Base-by-base conservation (phyloP, 177 flowering plant genomes). In the Vitis hybrid region DNA sequence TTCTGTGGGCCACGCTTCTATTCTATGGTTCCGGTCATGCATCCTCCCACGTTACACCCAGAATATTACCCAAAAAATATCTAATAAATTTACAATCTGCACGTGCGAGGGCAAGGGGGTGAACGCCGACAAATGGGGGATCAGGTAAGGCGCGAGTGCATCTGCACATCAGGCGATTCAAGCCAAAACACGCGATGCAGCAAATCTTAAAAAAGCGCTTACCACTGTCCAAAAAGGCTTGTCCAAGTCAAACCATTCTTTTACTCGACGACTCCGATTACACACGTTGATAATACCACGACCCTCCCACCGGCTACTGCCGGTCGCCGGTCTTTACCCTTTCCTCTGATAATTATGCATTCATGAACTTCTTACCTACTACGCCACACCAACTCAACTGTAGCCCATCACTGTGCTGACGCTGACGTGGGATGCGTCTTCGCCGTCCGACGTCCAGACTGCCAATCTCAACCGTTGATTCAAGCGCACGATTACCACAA, bases 211-310 rank as follows among this genome's bases (percentile, higher is more conserved):
- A 66, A 71, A 59, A 5, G 7, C 8, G 60, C 18, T 16, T 15
- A 65, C 69, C 58, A 50, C 64, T 60, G 70, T 59, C 74, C 66
- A 59, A 52, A 67, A 14, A 39, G 1, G 7, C 65, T 61, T 73
- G 66, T 67, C 67, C 71, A 73, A 73, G 71, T 73, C 75, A 61
- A 65, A 57, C 68, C 50, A 71, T 2, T 15, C 50, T 67, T 67
- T 13, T 45, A 61, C 70, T 48, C 8, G 61, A 18, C 55, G 26
- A 61, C 70, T 26, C 29, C 49, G 53, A 48, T 9, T 60, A 22
- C 10, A 31, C 45, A 39, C 45, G 45, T 39, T 39, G 7, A 39
- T 39, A 39, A 39, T 26, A 26, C 6, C 4, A 53, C 56, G 16
- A 1, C 15, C 31, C 5, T 1, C 15, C 29, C 29, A 73, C 72